Conservation (phyloP, 345 rosid genomes). For the Lepidium africanum region DNA sequence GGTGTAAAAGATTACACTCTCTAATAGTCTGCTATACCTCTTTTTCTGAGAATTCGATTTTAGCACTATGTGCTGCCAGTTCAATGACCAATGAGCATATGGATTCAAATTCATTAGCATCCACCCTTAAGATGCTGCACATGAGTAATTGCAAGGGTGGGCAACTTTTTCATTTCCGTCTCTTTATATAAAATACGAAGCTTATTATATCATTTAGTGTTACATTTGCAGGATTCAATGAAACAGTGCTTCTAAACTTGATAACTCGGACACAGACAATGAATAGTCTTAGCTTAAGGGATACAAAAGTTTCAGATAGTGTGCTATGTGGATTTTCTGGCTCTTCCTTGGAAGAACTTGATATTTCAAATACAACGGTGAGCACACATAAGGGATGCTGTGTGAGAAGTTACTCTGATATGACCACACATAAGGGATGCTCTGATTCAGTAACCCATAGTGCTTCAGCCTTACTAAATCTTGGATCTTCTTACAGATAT, state of each 20-base stretch:
- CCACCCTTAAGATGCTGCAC: slow-evolving; percentile 57
- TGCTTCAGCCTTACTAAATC: not conserved
- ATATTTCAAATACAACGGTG: slow-evolving; percentile 69
- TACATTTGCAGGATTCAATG: slow-evolving; percentile 46
- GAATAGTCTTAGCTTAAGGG: slow-evolving; percentile 63
- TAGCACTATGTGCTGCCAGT: slow-evolving; percentile 42
- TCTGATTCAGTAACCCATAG: not conserved
- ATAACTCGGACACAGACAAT: slow-evolving; percentile 40
- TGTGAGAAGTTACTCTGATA: too few relatives aligned
- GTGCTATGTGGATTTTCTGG: slow-evolving; percentile 52
- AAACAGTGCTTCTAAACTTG: slow-evolving; percentile 38
- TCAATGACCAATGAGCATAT: slow-evolving; percentile 21
- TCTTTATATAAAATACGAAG: not conserved
- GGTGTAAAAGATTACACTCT: slow-evolving; percentile 46
- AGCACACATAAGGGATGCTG: slow-evolving; percentile 9
- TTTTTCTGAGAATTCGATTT: slow-evolving; percentile 50
- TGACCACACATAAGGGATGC: not conserved
- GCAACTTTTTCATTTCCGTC: slow-evolving; percentile 4
- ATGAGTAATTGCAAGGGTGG: slow-evolving; percentile 68
- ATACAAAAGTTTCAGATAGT: slow-evolving; percentile 46
- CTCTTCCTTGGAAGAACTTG: slow-evolving; percentile 64
- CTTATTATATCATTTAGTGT: not conserved
- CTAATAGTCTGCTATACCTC: slow-evolving; percentile 64
- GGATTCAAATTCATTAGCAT: slow-evolving; percentile 34
- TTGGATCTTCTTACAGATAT: slow-evolving; percentile 43